These are phyloP conservation scores for Lindgomyces ingoldianus DNA, from an alignment of 495 filamentous ascomycete genomes.

Conservation along the genomic window DNA sequence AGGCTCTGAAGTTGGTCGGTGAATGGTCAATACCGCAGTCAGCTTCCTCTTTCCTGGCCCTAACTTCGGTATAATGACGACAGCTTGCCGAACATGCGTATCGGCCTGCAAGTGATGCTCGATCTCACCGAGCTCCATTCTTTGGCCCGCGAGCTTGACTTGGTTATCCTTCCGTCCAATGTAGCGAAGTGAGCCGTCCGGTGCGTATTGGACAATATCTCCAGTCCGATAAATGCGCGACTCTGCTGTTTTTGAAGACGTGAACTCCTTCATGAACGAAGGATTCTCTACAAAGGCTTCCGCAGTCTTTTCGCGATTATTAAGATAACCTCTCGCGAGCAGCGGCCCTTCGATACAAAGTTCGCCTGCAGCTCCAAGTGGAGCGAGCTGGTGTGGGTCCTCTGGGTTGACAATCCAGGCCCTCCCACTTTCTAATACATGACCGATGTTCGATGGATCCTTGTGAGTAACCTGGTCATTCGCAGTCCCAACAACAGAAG, in stretches of 20 bases:
- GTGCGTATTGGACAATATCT: conserved; percentile 44
- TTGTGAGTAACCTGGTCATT: conserved; percentile 29
- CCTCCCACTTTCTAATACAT: conserved; percentile 22
- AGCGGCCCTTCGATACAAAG: conserved; percentile 58
- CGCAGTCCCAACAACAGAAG: conserved; percentile 43
- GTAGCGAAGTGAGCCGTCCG: conserved; percentile 41
- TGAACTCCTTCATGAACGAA: conserved; percentile 42
- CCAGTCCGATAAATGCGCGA: conserved; percentile 54
- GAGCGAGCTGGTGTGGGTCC: conserved; percentile 49
- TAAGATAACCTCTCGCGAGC: conserved; percentile 55
- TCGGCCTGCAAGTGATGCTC: conserved; percentile 40
- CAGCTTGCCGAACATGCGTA: conserved; percentile 45
- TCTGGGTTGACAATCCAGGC: conserved; percentile 55
- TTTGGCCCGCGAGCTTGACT: conserved; percentile 35
- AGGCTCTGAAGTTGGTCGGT: background rate
- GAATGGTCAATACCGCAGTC: conserved; percentile 19
- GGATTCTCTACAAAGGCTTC: conserved; percentile 53
- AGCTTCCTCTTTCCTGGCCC: conserved; percentile 25
- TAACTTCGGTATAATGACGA: conserved; percentile 40
- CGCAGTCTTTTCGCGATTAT: conserved; percentile 51
- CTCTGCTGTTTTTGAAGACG: background rate
- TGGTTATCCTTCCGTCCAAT: conserved; percentile 37
- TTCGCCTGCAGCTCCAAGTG: conserved; percentile 57
- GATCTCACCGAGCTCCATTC: conserved; percentile 37
- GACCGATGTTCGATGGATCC: conserved; percentile 42